A percentile compares a stretch with the other conserved stretches of the same genome.
These are phyloP conservation scores for Paraleonurus japonicus DNA, from an alignment of 257 asterid genomes.

Conservation along the genomic window DNA sequence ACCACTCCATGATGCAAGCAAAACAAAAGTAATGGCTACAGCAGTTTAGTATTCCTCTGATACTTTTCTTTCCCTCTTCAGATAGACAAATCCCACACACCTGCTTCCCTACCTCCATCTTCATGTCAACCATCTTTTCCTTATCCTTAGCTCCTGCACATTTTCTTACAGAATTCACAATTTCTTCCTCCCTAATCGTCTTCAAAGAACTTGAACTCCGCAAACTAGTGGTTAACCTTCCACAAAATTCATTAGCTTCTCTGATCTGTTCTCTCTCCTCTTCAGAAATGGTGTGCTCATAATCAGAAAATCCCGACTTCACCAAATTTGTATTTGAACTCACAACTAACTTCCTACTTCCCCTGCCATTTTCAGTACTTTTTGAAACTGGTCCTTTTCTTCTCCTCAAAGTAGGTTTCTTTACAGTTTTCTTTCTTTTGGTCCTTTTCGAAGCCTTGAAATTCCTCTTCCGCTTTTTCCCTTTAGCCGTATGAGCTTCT, in stretches of 20 bases:
- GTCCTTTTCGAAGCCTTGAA: slow-evolving; percentile 32
- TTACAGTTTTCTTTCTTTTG: slow-evolving; percentile 32
- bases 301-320: slow-evolving; percentile 37
- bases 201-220: slow-evolving; percentile 38
- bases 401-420: slow-evolving; percentile 24
- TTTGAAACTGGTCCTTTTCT: background rate
- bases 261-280: slow-evolving; percentile 90
- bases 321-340: slow-evolving; percentile 20
- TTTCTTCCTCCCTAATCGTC: slow-evolving; percentile 27
- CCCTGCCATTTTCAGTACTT: slow-evolving; percentile 32
- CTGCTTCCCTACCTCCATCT: slow-evolving; percentile 56
- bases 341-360: slow-evolving; percentile 12
- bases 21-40: slow-evolving; percentile 80
- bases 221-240: slow-evolving; percentile 32
- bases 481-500: slow-evolving; percentile 4
- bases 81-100: slow-evolving; percentile 78
- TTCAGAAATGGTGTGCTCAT: slow-evolving; percentile 72
- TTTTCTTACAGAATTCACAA: slow-evolving; percentile 31
- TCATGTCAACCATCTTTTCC: slow-evolving; percentile 45
- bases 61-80: slow-evolving; percentile 58
- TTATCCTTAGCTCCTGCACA: slow-evolving; percentile 48
- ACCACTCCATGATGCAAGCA: slow-evolving; percentile 83
- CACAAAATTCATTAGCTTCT: slow-evolving; percentile 62
- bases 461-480: slow-evolving; percentile 28
- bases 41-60: slow-evolving; percentile 57